Evolutionary conservation across 2,329 filamentous ascomycete genomes (phyloP).

Genomic region (Clonostachys rosea): DNA sequence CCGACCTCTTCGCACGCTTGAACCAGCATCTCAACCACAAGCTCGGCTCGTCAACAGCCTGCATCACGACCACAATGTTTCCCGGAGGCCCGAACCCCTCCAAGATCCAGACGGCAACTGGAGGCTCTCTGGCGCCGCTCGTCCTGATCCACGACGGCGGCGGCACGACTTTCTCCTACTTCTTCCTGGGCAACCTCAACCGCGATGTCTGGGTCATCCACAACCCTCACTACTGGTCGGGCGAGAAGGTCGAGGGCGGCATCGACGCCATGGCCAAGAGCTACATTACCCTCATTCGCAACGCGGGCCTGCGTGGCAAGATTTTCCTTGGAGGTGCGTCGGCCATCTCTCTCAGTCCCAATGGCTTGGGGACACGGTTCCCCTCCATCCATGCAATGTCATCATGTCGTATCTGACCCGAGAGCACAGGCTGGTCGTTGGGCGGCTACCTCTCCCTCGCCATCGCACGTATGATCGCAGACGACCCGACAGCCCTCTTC

Average conservation of each 20-base stretch:
- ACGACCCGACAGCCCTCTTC: slow-evolving; percentile 11
- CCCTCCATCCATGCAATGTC: too few species aligned
- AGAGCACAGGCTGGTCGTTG: slow-evolving; percentile 19
- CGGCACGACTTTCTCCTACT: slow-evolving; percentile 21
- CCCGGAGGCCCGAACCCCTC: slow-evolving; percentile 14
- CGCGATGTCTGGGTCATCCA: slow-evolving; percentile 23
- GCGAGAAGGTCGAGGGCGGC: slow-evolving; percentile 14
- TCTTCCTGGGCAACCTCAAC: slow-evolving; percentile 14
- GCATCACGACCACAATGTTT: slow-evolving; percentile 7
- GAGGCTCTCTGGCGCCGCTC: slow-evolving; percentile 10
- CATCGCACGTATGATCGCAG: slow-evolving; percentile 15
- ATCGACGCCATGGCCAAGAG: slow-evolving; percentile 19
- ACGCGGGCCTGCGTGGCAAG: slow-evolving; percentile 13
- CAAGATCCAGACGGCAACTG: slow-evolving; percentile 11
- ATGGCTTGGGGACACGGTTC: background rate
- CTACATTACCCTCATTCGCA: slow-evolving; percentile 14
- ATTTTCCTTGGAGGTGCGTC: slow-evolving; percentile 16
- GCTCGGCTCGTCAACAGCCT: too few species aligned
- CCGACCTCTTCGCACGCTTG: too few species aligned
- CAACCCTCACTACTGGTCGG: slow-evolving; percentile 17
- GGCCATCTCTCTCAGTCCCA: background rate
- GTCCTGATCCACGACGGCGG: slow-evolving; percentile 22
- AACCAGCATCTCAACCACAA: too few species aligned
- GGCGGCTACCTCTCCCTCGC: slow-evolving; percentile 17
- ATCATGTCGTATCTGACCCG: too few species aligned